These are phyloP conservation scores for Saccharum spontaneum DNA, from an alignment of 176 grass and related monocot genomes.

Conservation along the genomic window DNA sequence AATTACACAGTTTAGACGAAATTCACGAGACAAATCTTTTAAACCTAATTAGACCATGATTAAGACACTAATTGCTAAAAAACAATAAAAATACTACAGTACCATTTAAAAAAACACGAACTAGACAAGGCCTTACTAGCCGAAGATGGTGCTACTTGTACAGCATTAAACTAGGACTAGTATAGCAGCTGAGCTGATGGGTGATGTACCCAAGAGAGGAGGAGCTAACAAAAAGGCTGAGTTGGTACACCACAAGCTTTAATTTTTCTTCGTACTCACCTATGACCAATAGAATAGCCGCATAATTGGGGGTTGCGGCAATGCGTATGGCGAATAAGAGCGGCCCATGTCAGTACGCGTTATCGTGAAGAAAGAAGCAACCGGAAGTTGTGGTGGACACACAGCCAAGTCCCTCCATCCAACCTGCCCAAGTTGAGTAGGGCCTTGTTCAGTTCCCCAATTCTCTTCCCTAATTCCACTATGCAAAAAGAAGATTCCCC, in stretches of 20 bases:
- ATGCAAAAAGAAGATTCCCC: too few species aligned
- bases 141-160: not conserved
- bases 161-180: not conserved
- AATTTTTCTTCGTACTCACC: conserved; percentile 30
- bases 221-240: conserved; percentile 21
- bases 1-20: too few species aligned
- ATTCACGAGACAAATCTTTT: too few species aligned
- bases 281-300: conserved; percentile 29
- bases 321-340: conserved; percentile 21
- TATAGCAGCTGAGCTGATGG: not conserved
- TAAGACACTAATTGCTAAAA: too few species aligned
- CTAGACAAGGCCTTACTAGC: too few species aligned
- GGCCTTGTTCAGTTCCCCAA: too few species aligned
- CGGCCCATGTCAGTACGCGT: conserved; percentile 31
- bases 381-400: conserved; percentile 44
- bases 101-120: too few species aligned
- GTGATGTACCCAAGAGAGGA: conserved; percentile 9
- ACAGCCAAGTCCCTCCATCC: conserved; percentile 31
- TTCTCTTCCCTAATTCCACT: too few species aligned
- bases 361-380: conserved; percentile 41
- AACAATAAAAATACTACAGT: too few species aligned
- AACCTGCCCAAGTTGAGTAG: conserved; percentile 18
- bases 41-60: too few species aligned
- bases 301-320: conserved; percentile 33
- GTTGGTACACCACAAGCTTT: conserved; percentile 24